A percentile compares a stretch with the other conserved stretches of the same genome.
Evolutionary conservation across 176 grass and related monocot species (phyloP).

Genomic region (Tillandsia fasciculata): DNA sequence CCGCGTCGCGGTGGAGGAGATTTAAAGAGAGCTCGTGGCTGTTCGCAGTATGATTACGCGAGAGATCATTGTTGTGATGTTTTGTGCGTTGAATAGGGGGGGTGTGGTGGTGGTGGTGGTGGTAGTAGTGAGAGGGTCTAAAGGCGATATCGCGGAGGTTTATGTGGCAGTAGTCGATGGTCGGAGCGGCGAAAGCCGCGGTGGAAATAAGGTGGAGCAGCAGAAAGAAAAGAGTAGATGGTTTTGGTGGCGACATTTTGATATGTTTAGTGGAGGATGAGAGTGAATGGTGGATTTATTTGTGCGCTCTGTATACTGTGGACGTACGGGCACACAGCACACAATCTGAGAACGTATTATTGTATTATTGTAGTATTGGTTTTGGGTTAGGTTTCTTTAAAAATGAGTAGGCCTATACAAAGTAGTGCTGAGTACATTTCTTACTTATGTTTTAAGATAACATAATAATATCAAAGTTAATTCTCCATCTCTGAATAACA

Average conservation of each 20-base stretch:
- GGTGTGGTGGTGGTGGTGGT: background rate
- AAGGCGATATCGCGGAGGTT: conserved; percentile 23
- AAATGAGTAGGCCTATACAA: too few relatives aligned
- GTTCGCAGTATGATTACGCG: background rate
- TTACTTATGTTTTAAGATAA: too few relatives aligned
- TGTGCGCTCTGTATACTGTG: background rate
- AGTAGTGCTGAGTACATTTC: too few relatives aligned
- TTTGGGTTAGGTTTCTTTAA: too few relatives aligned
- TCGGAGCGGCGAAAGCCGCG: conserved; percentile 6
- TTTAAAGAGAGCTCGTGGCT: conserved; percentile 22
- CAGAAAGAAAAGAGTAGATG: conserved; percentile 18
- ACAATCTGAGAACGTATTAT: too few relatives aligned
- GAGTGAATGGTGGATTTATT: conserved; percentile 37
- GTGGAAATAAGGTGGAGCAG: conserved; percentile 22
- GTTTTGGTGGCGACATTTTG: background rate
- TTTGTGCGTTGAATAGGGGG: too few relatives aligned
- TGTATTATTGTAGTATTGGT: too few relatives aligned
- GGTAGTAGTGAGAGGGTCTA: background rate
- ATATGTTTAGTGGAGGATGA: background rate
- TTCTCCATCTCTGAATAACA: too few relatives aligned
- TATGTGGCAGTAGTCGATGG: conserved; percentile 40
- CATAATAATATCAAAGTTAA: too few relatives aligned
- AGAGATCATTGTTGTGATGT: background rate
- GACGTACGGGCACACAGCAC: too few relatives aligned
- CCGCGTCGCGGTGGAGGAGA: conserved; percentile 46